These are phyloP conservation scores for Cornus florida DNA, from an alignment of 148 eudicot species.

Conservation along the genomic window DNA sequence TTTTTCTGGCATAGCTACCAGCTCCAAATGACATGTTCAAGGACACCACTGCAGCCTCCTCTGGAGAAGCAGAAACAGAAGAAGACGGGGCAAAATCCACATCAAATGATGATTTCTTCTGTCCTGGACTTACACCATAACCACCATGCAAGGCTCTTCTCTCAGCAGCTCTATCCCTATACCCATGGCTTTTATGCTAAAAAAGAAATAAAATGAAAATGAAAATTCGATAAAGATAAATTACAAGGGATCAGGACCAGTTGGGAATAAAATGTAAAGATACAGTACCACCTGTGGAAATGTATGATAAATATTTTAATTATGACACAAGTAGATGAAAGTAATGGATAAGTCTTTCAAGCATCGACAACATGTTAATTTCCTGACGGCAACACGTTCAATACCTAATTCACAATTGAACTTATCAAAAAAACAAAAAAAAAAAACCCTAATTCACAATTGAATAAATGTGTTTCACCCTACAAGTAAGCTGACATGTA, in stretches of 20 bases:
- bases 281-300: background rate
- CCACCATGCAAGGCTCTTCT: constrained; percentile 91
- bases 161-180: constrained; percentile 97
- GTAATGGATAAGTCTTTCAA: background rate
- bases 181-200: constrained; percentile 36
- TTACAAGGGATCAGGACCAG: background rate
- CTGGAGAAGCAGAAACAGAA: constrained; percentile 34
- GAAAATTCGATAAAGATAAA: background rate
- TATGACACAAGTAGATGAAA: background rate
- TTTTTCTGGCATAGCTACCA: constrained; percentile 82
- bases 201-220: background rate
- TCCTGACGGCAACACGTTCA: background rate
- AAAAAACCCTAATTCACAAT: background rate
- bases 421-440: too few relatives aligned
- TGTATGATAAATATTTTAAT: background rate
- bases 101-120: constrained; percentile 44
- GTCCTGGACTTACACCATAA: constrained; percentile 84
- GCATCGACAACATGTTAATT: background rate
- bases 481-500: background rate
- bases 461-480: background rate
- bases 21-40: constrained; percentile 78
- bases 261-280: background rate
- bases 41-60: constrained; percentile 82
- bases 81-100: constrained; percentile 32
- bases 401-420: background rate